Percentiles rank a stretch among this genome's conserved stretches.
phyloP scores from a whole-genome alignment of 495 filamentous ascomycete genomes.

The Apodospora peruviana region DNA sequence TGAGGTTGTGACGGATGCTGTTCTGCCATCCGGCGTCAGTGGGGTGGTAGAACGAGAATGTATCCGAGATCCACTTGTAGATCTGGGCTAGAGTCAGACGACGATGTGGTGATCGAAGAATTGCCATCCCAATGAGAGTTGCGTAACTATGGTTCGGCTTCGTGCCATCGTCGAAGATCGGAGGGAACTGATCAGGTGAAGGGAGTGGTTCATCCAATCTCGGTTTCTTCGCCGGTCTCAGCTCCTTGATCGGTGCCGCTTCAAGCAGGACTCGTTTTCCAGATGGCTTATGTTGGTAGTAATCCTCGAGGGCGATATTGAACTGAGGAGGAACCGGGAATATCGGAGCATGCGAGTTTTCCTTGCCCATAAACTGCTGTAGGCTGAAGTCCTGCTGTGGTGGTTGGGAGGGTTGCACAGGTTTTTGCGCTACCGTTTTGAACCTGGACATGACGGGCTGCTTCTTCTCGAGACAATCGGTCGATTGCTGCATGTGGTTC shows the following conservation, averaged over 20 bases:
- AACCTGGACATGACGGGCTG: conserved; percentile 53
- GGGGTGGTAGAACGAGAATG: conserved; percentile 78
- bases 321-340: conserved; percentile 46
- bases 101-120: conserved; percentile 77
- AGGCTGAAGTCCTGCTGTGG: conserved; percentile 39
- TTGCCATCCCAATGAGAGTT: conserved; percentile 94
- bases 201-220: conserved; percentile 54
- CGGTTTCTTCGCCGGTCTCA: conserved; percentile 57
- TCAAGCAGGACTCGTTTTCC: conserved; percentile 68
- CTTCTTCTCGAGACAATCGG: conserved; percentile 85
- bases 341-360: conserved; percentile 54
- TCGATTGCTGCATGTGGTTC: conserved; percentile 54
- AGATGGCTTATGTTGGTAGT: conserved; percentile 53
- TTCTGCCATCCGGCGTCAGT: conserved; percentile 94
- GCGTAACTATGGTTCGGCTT: conserved; percentile 94
- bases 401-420: conserved; percentile 39
- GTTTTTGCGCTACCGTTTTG: conserved; percentile 56
- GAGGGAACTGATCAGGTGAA: conserved; percentile 69
- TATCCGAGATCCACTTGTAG: conserved; percentile 98
- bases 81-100: conserved; percentile 92
- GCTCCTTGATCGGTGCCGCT: conserved; percentile 67
- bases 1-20: conserved; percentile 97
- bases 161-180: conserved; percentile 75
- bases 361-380: conserved; percentile 47
- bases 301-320: conserved; percentile 44